phyloP scores from a whole-genome alignment of 2,329 filamentous ascomycete genomes.

The Alternaria sp. region DNA sequence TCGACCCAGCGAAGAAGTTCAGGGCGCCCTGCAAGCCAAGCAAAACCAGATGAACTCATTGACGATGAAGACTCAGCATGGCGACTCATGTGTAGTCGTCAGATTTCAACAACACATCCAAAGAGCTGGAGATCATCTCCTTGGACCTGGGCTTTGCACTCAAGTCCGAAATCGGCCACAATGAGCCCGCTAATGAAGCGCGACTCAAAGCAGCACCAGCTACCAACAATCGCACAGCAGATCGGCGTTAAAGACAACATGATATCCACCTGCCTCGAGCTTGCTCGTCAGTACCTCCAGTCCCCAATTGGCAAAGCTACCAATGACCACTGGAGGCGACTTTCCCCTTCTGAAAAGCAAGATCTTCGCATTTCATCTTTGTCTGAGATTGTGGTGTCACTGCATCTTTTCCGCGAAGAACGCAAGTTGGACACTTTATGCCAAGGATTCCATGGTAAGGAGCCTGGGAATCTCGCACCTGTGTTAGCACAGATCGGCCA shows the following conservation, averaged over 20 bases:
- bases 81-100: slow-evolving; percentile 46
- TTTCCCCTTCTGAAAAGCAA: slow-evolving; percentile 54
- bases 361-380: slow-evolving; percentile 62
- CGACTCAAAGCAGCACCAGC: slow-evolving; percentile 20
- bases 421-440: slow-evolving; percentile 76
- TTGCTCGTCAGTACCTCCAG: slow-evolving; percentile 47
- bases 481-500: slow-evolving; percentile 80
- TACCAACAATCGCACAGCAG: slow-evolving; percentile 34
- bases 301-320: slow-evolving; percentile 47
- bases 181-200: slow-evolving; percentile 38
- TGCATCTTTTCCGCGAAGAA: slow-evolving; percentile 92
- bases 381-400: slow-evolving; percentile 73
- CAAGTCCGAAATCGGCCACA: slow-evolving; percentile 31
- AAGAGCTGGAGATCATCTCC: slow-evolving; percentile 45
- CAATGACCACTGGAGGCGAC: slow-evolving; percentile 64
- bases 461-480: slow-evolving; percentile 68
- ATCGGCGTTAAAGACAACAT: slow-evolving; percentile 39
- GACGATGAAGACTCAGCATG: slow-evolving; percentile 43
- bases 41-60: slow-evolving; percentile 32
- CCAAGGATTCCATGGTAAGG: slow-evolving; percentile 57
- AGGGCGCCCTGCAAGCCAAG: slow-evolving; percentile 34
- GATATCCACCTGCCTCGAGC: slow-evolving; percentile 39
- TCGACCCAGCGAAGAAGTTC: slow-evolving; percentile 34
- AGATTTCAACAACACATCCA: slow-evolving; percentile 32
- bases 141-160: slow-evolving; percentile 48